Evolutionary conservation across 1,284 basidiomycete species (phyloP), one percentile per base, ranked within the genome.

Genomic region (Apiotrichum akiyoshidainum): DNA sequence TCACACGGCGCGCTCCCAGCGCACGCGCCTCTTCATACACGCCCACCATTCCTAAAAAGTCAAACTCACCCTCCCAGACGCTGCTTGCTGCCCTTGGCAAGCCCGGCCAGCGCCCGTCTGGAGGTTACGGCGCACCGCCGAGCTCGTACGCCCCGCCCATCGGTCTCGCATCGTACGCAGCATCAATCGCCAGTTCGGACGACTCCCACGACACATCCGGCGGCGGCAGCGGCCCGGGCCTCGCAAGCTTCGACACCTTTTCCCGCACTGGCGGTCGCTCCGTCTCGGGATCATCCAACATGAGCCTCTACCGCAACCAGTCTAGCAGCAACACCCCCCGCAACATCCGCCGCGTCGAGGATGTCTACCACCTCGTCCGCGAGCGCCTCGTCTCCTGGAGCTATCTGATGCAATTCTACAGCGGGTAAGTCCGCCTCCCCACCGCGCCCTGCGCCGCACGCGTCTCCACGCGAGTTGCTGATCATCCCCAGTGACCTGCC

Each of bases 401-500:
- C 41, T 76, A 74, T 54, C 67, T 76, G 64, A 70, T 72, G 67
- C 71, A 73, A 65, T 76, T 73, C 70, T 76, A 76, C 65, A 65
- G 70, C 31, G 74, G 73, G 74, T 76, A 54, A 60, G 72, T 67
- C 6, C 8, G 21, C 4, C 26, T 31, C 26, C 26, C 7, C 26
- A n/a, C n/a, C n/a, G n/a, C n/a, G n/a, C n/a, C n/a, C n/a, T n/a
- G 26, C 26, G 26, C 26, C 26, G 4, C 26, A 31, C 26, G 26
- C 26, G 26, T 7, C 26, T 4, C 26, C 26, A 31, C 26, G 3
- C 7, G 35, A 21, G 14, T 5, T 5, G 35, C 19, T 39, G 48
- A 11, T 13, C 19, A 21, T 12, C 37, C 4, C 0, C 56, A 78
- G 75, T 14, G 68, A 73, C 46, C 63, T 72, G 22, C 72, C 73